Base-by-base conservation (phyloP, 148 eudicot species). In the Rheum nobile region DNA sequence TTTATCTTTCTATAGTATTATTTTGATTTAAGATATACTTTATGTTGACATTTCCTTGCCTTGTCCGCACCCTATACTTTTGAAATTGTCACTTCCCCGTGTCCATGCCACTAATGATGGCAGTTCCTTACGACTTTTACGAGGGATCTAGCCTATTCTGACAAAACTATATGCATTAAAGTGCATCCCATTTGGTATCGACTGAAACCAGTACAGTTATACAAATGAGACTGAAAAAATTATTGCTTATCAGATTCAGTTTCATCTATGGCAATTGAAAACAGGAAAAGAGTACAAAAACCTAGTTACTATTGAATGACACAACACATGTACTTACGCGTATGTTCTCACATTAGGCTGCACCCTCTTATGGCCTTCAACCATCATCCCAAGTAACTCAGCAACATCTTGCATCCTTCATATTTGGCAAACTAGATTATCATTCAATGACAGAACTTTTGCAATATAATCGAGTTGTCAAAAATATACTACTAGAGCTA, bases 381-480 rank as follows among this genome's bases (percentile, higher is more conserved):
- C 85, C 99, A 95, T 95, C 99, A 91, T 87, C 50, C 99, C 99
- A 76, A 95, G 96, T 55, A 95, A 78, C 86, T 92, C 97, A 77
- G 94, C 97, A 77, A 95, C 99, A 85, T 95, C 96, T 80, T 91
- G 99, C 77, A 92, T 93, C 93, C 99, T 95, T 65, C 63, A 55
- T 37, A 43, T 71, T 76, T 43, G 38, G 41, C 46, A 59, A 54
- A 65, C 61, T 47, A 46, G 54, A 59, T 43, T 22, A 39, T 55
- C 54, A 71, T 29, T 65, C 11, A 17, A 16, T 7, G 41, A 65
- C 16, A 31, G 70, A 65, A 31, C 39, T 13, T 28, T 63, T 63
- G 69, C 41, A 31, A 16, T 28, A 59, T 29, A 59, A 29, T 13
- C 12, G 10, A 63, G 38, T 63, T 16, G 69, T 63, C 39, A 63